Percentiles rank a stretch among this genome's conserved stretches.
These are phyloP conservation scores for Ogataea siamensis DNA, from an alignment of 805 yeast genomes.

Conservation along the genomic window DNA sequence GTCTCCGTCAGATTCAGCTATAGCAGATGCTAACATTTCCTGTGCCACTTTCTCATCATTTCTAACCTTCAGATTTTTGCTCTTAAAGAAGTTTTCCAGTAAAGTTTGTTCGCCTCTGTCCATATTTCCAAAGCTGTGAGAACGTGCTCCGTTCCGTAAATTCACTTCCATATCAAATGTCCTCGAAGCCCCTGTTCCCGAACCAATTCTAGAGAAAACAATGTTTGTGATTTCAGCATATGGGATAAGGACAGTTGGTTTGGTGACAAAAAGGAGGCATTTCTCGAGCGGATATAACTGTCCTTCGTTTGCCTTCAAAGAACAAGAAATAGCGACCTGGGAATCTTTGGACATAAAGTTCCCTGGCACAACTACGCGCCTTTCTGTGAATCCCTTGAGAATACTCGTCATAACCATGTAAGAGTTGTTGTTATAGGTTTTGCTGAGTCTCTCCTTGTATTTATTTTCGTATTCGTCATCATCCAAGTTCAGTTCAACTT, in stretches of 20 bases:
- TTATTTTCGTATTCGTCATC: slow-evolving; percentile 77
- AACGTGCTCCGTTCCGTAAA: slow-evolving; percentile 59
- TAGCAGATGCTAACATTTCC: slow-evolving; percentile 71
- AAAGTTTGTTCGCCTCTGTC: slow-evolving; percentile 84
- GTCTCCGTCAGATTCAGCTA: slow-evolving; percentile 59
- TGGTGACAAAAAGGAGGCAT: slow-evolving; percentile 85
- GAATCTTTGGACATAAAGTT: slow-evolving; percentile 70
- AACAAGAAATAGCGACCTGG: slow-evolving; percentile 86
- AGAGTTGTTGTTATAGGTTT: slow-evolving; percentile 71
- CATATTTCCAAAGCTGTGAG: slow-evolving; percentile 85
- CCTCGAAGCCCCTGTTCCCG: slow-evolving; percentile 71
- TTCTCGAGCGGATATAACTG: slow-evolving; percentile 90
- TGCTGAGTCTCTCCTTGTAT: slow-evolving; percentile 72
- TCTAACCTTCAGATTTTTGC: slow-evolving; percentile 75
- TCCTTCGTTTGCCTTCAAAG: slow-evolving; percentile 94
- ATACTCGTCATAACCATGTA: slow-evolving; percentile 85
- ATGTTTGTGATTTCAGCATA: slow-evolving; percentile 74
- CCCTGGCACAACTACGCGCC: slow-evolving; percentile 83
- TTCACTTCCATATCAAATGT: slow-evolving; percentile 89
- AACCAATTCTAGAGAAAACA: slow-evolving; percentile 86
- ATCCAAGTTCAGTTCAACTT: slow-evolving; percentile 80
- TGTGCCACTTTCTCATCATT: slow-evolving; percentile 90
- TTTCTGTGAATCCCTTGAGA: slow-evolving; percentile 84
- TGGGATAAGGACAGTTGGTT: slow-evolving; percentile 91
- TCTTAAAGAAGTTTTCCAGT: slow-evolving; percentile 71